These are phyloP conservation scores for Emergomyces orientalis DNA, from an alignment of 2,329 filamentous ascomycete genomes.

Conservation along the genomic window DNA sequence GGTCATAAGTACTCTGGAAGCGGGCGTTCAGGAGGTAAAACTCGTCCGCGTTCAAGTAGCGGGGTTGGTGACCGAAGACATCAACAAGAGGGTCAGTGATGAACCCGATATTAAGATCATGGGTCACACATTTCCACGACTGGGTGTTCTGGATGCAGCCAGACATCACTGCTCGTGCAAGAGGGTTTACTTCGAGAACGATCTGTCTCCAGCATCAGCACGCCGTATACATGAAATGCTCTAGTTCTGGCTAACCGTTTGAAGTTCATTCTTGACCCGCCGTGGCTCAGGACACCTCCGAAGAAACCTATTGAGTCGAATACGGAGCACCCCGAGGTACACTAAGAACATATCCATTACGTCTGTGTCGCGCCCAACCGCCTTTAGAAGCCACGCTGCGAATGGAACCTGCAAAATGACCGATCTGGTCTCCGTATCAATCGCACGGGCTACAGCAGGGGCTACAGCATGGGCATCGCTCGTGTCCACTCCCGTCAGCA, in stretches of 20 bases:
- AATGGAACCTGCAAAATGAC: background rate
- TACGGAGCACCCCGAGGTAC: background rate
- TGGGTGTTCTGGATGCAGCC: background rate
- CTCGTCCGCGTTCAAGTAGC: background rate
- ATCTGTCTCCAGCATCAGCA: background rate
- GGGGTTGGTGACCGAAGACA: background rate
- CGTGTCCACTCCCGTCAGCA: background rate
- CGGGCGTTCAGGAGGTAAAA: background rate
- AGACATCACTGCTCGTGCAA: background rate
- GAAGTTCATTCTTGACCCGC: background rate
- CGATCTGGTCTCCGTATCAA: background rate
- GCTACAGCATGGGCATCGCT: background rate
- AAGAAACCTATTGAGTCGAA: background rate
- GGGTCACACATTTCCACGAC: background rate
- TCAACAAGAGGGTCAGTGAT: conserved; percentile 1
- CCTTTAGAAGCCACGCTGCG: background rate
- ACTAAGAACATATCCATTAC: background rate
- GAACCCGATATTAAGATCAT: background rate
- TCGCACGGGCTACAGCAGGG: no score
- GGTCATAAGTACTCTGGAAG: background rate
- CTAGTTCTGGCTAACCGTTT: background rate
- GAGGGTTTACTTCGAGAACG: background rate
- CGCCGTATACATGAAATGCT: background rate
- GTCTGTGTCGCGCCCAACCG: background rate
- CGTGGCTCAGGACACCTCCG: background rate